Evolutionary conservation across 768 basidiomycete species (phyloP), one percentile per base, ranked within the genome.

Genomic region (Naganishia onofrii): DNA sequence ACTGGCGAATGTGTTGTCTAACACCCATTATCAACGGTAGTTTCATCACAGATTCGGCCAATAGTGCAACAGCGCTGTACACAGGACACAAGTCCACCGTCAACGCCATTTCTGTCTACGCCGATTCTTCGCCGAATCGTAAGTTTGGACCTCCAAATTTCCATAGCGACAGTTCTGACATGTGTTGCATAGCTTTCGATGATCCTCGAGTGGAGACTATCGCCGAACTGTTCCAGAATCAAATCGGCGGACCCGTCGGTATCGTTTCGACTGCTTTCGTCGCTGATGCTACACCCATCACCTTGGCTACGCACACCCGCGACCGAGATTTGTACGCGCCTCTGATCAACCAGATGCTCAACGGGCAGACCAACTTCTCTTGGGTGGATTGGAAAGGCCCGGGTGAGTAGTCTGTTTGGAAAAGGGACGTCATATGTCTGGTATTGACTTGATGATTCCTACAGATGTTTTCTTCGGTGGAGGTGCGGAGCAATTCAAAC

Each of bases 1-100:
- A 31, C 23, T 32, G 36, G 23, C 23, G 48, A n/a, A 9, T n/a
- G 3, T 15, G 5, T 26, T 13, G 29, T 10, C 15, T 65, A 3
- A 29, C 29, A 21, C 6, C 1, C 10, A 34, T 9, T 54, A 19
- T 15, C 48, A 9, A 12, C 34, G 12, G 34, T n/a, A 69, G 77
- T 15, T 81, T 79, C 75, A 81, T 81, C 71, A 80, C 78, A 68
- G 79, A 80, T 67, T 81, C 80, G 7, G 82, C 82, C 74, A 83
- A 82, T 75, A 80, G 78, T 2, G 82, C 82, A 4, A 80, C 82
- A 2, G 79, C 82, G 0, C 74, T 83, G 17, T 79, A 77, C 72
- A 71, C 80, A 1, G 82, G 82, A 34, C 73, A 77, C 68, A 80
- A 80, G 69, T 56, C 76, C 42, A 81, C 81, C 38, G 82, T 82